phyloP scores from a whole-genome alignment of 192 early-diverging fungal genomes.

The Entomortierella lignicola region DNA sequence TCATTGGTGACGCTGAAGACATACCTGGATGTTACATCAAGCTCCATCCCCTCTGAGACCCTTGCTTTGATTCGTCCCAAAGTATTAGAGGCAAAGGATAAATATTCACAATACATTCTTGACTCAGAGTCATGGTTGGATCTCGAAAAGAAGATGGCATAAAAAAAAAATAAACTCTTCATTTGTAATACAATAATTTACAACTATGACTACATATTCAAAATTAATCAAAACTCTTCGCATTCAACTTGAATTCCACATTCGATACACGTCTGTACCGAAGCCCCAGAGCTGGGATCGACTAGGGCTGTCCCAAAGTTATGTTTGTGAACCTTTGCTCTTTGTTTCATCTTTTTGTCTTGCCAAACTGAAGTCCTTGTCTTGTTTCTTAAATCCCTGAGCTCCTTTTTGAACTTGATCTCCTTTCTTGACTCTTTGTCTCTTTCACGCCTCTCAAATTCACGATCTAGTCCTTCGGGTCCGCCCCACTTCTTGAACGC shows the following conservation, averaged over 20 bases:
- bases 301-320: conserved; percentile 68
- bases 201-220: too few species aligned
- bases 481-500: conserved; percentile 95
- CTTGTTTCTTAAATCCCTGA: conserved; percentile 59
- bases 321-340: conserved; percentile 80
- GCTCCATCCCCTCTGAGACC: conserved; percentile 17
- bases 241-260: conserved; percentile 79
- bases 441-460: conserved; percentile 82
- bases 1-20: conserved; percentile 40
- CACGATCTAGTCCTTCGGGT: conserved; percentile 84
- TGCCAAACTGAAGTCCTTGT: conserved; percentile 51
- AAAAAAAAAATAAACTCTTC: conserved; percentile 6
- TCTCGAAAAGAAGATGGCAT: conserved; percentile 34
- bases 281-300: conserved; percentile 61
- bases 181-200: background rate
- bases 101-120: conserved; percentile 24
- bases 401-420: conserved; percentile 82
- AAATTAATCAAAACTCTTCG: conserved; percentile 71
- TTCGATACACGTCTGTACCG: conserved; percentile 67
- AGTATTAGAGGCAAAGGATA: conserved; percentile 36
- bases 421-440: conserved; percentile 88
- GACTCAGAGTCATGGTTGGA: conserved; percentile 34
- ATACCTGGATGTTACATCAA: conserved; percentile 14
- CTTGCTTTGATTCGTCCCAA: conserved; percentile 23
- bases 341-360: conserved; percentile 57